phyloP scores from a whole-genome alignment of 2,329 filamentous ascomycete genomes.

The Dothistroma pini region DNA sequence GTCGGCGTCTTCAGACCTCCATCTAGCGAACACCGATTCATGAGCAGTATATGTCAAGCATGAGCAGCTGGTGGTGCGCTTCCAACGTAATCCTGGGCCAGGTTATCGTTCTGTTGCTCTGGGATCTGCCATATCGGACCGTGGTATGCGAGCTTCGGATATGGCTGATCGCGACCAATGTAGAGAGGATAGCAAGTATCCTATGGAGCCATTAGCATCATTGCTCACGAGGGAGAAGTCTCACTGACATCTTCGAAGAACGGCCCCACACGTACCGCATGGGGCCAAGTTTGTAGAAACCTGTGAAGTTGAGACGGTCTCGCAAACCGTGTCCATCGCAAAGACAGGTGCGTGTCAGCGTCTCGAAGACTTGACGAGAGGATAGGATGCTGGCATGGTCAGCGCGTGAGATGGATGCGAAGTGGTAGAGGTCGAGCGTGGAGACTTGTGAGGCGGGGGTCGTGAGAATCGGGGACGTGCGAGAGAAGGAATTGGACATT shows the following conservation, averaged over 20 bases:
- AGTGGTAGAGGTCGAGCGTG: constrained; percentile 9
- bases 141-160: constrained; percentile 11
- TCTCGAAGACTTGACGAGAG: neutral
- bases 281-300: neutral
- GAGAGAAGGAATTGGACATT: neutral
- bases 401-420: neutral
- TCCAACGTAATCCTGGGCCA: neutral
- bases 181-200: constrained; percentile 12
- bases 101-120: neutral
- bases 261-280: too few species aligned
- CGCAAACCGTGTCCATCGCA: neutral
- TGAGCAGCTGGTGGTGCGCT: too few species aligned
- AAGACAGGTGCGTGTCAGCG: neutral
- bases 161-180: neutral
- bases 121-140: constrained; percentile 6
- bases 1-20: too few species aligned
- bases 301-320: neutral
- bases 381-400: neutral
- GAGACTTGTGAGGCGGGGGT: constrained; percentile 6
- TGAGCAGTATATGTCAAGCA: too few species aligned
- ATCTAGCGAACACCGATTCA: too few species aligned
- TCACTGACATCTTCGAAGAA: neutral
- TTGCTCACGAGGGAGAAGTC: neutral
- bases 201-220: neutral
- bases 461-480: neutral